Percentiles rank a stretch among this genome's conserved stretches.
Evolutionary conservation across 257 asterid species (phyloP).

Genomic region (Salvia splendens): DNA sequence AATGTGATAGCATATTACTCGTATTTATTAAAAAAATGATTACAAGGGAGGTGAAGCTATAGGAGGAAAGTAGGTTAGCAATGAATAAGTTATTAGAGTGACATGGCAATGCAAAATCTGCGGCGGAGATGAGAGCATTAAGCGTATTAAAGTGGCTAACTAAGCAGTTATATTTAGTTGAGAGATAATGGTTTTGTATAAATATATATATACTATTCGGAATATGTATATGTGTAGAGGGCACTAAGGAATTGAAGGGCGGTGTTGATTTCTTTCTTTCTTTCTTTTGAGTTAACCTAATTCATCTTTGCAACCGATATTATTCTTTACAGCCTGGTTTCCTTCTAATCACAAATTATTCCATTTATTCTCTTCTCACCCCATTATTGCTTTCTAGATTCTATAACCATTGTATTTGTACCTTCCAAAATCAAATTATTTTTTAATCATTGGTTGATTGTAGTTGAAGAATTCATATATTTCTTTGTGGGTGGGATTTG

Average conservation of each 20-base stretch:
- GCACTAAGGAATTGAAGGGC: slow-evolving; percentile 2
- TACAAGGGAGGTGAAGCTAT: too few relatives aligned
- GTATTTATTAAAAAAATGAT: too few relatives aligned
- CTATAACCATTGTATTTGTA: background rate
- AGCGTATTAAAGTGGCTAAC: background rate
- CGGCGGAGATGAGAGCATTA: slow-evolving; percentile 15
- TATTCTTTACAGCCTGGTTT: slow-evolving; percentile 33
- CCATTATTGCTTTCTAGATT: background rate
- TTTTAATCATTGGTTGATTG: background rate
- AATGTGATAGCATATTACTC: too few relatives aligned
- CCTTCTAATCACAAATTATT: slow-evolving; percentile 21
- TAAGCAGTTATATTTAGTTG: background rate
- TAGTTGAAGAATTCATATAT: background rate
- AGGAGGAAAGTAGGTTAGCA: too few relatives aligned
- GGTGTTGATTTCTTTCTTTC: background rate
- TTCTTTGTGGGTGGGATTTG: background rate
- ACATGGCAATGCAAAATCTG: slow-evolving; percentile 39
- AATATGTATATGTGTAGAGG: background rate
- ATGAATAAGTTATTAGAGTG: background rate
- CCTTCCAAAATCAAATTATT: background rate
- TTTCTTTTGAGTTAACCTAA: slow-evolving; percentile 18
- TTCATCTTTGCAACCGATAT: background rate
- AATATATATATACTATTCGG: background rate
- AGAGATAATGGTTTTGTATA: background rate
- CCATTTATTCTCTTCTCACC: background rate